A percentile compares a stretch with the other conserved stretches of the same genome.
Evolutionary conservation across 2,329 filamentous ascomycete genomes (phyloP).

Genomic region (Colletotrichum cordylinicola): DNA sequence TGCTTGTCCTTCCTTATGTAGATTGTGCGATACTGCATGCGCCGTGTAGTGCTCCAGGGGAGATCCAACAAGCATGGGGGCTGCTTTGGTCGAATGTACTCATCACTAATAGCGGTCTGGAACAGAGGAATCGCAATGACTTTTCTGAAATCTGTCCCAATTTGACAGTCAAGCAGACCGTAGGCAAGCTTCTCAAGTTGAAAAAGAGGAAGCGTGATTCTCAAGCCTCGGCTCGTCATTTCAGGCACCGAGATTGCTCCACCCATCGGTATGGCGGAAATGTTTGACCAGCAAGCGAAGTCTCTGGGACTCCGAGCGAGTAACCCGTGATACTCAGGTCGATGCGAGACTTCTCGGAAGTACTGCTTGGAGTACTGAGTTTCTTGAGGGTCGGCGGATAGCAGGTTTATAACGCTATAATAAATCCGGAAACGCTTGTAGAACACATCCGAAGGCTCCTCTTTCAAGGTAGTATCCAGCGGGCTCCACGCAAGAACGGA

Average conservation of each 20-base stretch:
- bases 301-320: neutral
- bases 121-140: neutral
- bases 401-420: neutral
- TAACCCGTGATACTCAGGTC: neutral
- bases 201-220: neutral
- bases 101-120: neutral
- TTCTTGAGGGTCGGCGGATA: neutral
- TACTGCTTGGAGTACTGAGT: neutral
- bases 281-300: neutral
- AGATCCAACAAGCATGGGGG: neutral
- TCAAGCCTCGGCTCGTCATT: neutral
- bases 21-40: neutral
- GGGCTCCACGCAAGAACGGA: slow-evolving; percentile 24
- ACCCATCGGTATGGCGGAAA: neutral
- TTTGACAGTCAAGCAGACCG: neutral
- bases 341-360: neutral
- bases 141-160: neutral
- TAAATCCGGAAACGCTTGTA: neutral
- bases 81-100: neutral
- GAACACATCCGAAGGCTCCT: neutral
- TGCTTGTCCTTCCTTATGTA: neutral
- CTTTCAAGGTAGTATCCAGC: slow-evolving; percentile 18
- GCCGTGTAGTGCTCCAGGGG: neutral
- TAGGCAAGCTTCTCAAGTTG: neutral
- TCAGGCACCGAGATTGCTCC: neutral